phyloP scores from a whole-genome alignment of 345 rosid genomes.

The Luvunga scandens region DNA sequence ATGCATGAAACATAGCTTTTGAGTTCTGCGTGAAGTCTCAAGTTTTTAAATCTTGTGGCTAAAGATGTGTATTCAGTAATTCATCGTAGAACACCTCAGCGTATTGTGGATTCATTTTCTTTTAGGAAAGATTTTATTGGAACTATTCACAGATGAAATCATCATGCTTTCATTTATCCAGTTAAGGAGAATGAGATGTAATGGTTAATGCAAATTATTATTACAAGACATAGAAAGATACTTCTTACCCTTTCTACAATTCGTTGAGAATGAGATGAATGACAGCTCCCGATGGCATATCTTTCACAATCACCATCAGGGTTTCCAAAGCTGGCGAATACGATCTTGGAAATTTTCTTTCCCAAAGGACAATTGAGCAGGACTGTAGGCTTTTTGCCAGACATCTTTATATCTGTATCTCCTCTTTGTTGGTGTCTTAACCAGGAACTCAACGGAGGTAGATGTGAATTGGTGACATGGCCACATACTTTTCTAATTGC shows the following conservation, averaged over 20 bases:
- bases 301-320: constrained; percentile 24
- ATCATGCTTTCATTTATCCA: neutral
- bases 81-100: neutral
- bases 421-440: neutral
- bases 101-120: neutral
- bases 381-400: constrained; percentile 18
- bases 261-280: constrained; percentile 9
- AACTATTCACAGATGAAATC: neutral
- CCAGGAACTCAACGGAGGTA: constrained; percentile 21
- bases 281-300: constrained; percentile 23
- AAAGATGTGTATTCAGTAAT: neutral
- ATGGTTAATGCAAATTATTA: neutral
- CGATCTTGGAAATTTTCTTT: constrained; percentile 23
- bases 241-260: constrained; percentile 14
- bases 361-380: constrained; percentile 24
- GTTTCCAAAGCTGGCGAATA: constrained; percentile 33
- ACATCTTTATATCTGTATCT: neutral
- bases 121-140: neutral
- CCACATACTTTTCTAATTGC: constrained; percentile 30
- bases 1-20: neutral
- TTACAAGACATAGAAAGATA: neutral
- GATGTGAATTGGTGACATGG: constrained; percentile 20
- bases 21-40: neutral
- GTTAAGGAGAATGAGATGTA: neutral
- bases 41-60: neutral